Conservation (phyloP, 176 grass and related monocot genomes). For the Hordeum vulgare region DNA sequence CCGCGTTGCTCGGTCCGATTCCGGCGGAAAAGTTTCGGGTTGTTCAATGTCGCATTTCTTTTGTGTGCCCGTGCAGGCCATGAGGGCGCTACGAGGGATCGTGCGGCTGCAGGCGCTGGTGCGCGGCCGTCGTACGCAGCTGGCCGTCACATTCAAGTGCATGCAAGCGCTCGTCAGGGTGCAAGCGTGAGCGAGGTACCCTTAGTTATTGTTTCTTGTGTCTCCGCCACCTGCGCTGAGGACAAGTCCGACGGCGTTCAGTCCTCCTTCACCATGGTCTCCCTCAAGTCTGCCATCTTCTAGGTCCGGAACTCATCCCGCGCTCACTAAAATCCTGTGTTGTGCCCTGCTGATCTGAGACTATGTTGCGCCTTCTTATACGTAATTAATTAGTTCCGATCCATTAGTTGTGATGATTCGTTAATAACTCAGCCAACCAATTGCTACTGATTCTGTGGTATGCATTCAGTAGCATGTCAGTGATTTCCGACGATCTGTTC, state of each 20-base stretch:
- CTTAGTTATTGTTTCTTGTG: too few species aligned
- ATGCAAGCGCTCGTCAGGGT: too few species aligned
- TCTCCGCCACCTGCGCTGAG: constrained; percentile 45
- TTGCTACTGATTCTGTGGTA: background rate
- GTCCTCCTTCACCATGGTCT: constrained; percentile 85
- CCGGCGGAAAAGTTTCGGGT: too few species aligned
- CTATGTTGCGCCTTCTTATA: background rate
- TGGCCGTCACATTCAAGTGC: too few species aligned
- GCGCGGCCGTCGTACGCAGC: too few species aligned
- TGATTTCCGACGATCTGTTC: background rate
- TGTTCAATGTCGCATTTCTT: too few species aligned
- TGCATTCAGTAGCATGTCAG: background rate
- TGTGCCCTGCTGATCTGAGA: background rate
- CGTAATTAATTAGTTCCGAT: background rate
- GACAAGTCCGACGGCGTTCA: constrained; percentile 53
- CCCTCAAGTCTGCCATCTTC: constrained; percentile 71
- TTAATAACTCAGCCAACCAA: background rate
- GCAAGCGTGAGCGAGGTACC: too few species aligned
- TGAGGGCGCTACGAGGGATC: too few species aligned
- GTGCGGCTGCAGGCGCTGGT: too few species aligned
- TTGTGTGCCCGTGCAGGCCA: too few species aligned
- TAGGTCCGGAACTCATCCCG: constrained; percentile 31
- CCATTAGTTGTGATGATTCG: background rate
- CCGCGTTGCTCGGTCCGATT: too few species aligned
- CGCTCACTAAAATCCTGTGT: too few species aligned